Conservation (phyloP, 495 filamentous ascomycete species). For the Daldinia bambusicola region DNA sequence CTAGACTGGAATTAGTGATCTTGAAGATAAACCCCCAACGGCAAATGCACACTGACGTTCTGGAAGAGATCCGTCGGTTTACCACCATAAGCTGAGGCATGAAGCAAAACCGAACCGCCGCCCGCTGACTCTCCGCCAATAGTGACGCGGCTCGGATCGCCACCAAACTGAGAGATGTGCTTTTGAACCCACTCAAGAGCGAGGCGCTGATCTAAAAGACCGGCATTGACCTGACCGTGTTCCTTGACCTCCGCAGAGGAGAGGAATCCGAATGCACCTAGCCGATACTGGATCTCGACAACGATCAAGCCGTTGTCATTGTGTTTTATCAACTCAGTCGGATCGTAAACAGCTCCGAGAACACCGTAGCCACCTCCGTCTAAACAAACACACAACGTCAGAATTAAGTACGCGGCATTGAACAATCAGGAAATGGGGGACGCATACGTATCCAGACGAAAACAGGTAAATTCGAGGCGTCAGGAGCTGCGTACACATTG, state of each 20-base stretch:
- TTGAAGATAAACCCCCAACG: conserved; percentile 33
- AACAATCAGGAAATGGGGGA: conserved; percentile 1
- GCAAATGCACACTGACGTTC: conserved; percentile 52
- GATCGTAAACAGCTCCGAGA: conserved; percentile 54
- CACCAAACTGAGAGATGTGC: conserved; percentile 74
- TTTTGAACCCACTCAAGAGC: conserved; percentile 80
- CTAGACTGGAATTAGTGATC: conserved; percentile 26
- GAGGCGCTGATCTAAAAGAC: conserved; percentile 72
- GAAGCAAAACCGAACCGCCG: conserved; percentile 69
- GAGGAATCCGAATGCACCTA: conserved; percentile 63
- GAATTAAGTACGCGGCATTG: conserved; percentile 2
- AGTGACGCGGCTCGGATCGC: conserved; percentile 72
- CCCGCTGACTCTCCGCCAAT: conserved; percentile 78
- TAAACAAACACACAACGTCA: conserved; percentile 3
- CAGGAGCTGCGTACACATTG: conserved; percentile 56
- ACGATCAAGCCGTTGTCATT: conserved; percentile 59
- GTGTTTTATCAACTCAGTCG: conserved; percentile 51
- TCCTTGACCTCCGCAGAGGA: conserved; percentile 51
- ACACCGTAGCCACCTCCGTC: conserved; percentile 57
- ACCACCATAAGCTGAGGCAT: conserved; percentile 49
- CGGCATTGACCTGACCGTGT: conserved; percentile 69
- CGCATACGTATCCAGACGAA: conserved; percentile 53
- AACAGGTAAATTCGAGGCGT: conserved; percentile 54
- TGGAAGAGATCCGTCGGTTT: conserved; percentile 57
- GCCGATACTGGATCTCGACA: conserved; percentile 61